Base-by-base conservation (phyloP, 352 stramenopile genomes). In the Phytopythium cucurbitacearum region DNA sequence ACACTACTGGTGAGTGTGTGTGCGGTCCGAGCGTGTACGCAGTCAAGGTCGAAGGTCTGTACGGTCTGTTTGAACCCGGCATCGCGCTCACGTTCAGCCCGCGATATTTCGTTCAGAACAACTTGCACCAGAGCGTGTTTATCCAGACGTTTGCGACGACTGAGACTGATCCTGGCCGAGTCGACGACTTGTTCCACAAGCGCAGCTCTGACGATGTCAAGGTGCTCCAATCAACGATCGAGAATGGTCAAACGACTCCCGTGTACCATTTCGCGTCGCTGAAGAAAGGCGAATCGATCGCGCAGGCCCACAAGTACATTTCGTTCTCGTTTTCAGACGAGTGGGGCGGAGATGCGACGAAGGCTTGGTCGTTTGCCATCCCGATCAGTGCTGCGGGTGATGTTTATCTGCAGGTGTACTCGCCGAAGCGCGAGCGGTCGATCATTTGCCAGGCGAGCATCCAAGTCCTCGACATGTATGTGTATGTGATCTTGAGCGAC, bases 401-500 rank as follows among this genome's bases (percentile, higher is more conserved):
- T 52, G 42, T 89, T 21, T 92, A 89, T 57, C 57, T 95, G 13
- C 85, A 92, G 40, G 74, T 93, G 37, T 90, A 92, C 54, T 91
- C 79, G 12, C 78, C 80, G 15, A 70, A 69, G 10, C 76, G 81
- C 37, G 67, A 95, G 58, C 81, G 80, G 36, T 69, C 79, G 41
- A 70, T 92, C 40, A 93, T 95, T 47, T 92, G 84, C 44, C 70
- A 92, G 50, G 85, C 79, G 38, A 93, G 82, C 48, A 80, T 95
- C 15, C 85, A 95, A 52, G 76, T 95, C 28, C 77, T 95, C n/a
- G 85, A 91, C 38, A 90, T 90, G 76, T 91, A 95, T 51, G 74
- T 95, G 13, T 95, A 93, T 57, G 82, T 95, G 10, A 84, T 93
- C 48, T 57, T 95, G 46, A 92, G 69, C 21, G 85, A 95, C 57